These are phyloP conservation scores for Ichthyophthirius multifiliis DNA, from an alignment of 169 alveolate genomes.

Conservation along the genomic window DNA sequence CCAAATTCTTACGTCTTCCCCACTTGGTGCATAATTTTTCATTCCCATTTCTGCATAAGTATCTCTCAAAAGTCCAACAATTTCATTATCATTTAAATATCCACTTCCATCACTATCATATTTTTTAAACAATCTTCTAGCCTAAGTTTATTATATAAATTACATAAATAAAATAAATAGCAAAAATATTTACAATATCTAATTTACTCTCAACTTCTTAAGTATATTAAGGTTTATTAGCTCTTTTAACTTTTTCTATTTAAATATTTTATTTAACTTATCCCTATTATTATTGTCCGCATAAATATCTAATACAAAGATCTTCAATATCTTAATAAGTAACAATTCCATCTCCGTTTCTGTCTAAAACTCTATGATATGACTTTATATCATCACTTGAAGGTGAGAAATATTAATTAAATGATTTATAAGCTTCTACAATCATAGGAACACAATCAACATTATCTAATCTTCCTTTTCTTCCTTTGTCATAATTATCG, in stretches of 20 bases:
- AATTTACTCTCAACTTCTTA: conserved; percentile 4
- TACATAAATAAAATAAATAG: too few relatives aligned
- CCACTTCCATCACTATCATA: conserved; percentile 22
- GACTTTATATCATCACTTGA: conserved; percentile 37
- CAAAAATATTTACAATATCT: too few relatives aligned
- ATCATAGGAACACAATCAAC: conserved; percentile 42
- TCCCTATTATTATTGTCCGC: background rate
- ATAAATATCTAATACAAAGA: conserved; percentile 38
- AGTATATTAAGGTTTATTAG: background rate
- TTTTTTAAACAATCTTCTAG: conserved; percentile 13
- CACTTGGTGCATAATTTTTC: conserved; percentile 8
- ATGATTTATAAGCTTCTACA: conserved; percentile 46
- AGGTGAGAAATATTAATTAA: conserved; percentile 30
- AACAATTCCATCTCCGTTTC: conserved; percentile 46
- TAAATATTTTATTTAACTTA: background rate
- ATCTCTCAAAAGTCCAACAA: background rate
- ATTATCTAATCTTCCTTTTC: conserved; percentile 35
- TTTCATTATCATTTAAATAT: background rate
- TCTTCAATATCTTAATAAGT: conserved; percentile 43
- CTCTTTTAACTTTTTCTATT: conserved; percentile 3
- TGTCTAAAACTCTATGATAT: conserved; percentile 35
- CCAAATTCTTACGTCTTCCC: conserved; percentile 18
- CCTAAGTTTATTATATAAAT: too few relatives aligned
- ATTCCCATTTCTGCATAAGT: conserved; percentile 11
- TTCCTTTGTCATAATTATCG: conserved; percentile 40